Base-by-base conservation (phyloP, 345 rosid species). In the Citrus mangshanensis region DNA sequence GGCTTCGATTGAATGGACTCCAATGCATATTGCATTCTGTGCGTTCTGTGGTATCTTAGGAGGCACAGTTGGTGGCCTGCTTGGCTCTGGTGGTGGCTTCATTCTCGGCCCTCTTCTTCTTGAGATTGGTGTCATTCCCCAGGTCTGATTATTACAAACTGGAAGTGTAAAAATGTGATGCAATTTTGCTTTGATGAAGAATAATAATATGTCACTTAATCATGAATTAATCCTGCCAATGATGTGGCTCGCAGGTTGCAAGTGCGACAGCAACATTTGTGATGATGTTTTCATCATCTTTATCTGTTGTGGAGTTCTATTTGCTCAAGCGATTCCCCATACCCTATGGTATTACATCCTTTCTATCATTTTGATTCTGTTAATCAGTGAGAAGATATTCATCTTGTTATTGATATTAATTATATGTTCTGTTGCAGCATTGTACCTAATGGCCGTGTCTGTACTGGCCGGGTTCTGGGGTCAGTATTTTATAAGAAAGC, bases 201-300 rank as follows among this genome's bases (percentile, higher is more conserved):
- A 3, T 46, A 46, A 3, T 46, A 12, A 3, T 13, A 46, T 0
- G 18, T 13, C 51, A 13, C 14, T 46, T 46, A 46, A 12, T 0
- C 18, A 13, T 46, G 51, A 12, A 46, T 46, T 12, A 13, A 6
- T 68, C n/a, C 4, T 67, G 22, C 22, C 22, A 7, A 21, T 22
- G 2, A 67, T 60, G 27, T 60, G 65, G 30, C 25, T 21, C 14
- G 68, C 85, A 95, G 98, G 99, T 93, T 27, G 97, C 99, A 30
- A 96, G 99, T 56, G 99, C 98, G 7, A 96, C 99, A 66, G 96
- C 98, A 3, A 96, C 99, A 2, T 96, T 96, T 75, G 98, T 96
- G 76, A 96, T 96, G 99, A 89, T 94, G 95, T 96, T 90, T 83
- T 96, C 99, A 9, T 93, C 99, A 27, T 93, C 99, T 46, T 85